phyloP scores from a whole-genome alignment of 352 stramenopile genomes.

The Phytophthora chlamydospora region DNA sequence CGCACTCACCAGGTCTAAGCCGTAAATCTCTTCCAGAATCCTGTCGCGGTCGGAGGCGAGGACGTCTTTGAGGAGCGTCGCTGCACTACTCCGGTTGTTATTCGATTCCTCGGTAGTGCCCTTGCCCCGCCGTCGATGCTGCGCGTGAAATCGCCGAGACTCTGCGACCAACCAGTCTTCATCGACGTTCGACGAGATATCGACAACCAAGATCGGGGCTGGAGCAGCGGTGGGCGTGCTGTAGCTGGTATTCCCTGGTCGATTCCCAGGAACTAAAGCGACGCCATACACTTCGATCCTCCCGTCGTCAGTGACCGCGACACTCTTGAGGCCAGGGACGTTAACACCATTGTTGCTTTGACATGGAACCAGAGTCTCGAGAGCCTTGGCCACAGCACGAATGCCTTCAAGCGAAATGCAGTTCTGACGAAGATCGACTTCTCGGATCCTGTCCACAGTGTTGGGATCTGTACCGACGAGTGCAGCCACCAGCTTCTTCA shows the following conservation, averaged over 20 bases:
- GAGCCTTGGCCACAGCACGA: slow-evolving; percentile 49
- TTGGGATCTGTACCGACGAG: background rate
- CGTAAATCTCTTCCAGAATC: slow-evolving; percentile 63
- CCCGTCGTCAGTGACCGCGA: slow-evolving; percentile 54
- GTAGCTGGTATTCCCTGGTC: slow-evolving; percentile 9
- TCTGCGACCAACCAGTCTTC: slow-evolving; percentile 40
- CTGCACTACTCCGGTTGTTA: slow-evolving; percentile 26
- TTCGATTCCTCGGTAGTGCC: slow-evolving; percentile 8
- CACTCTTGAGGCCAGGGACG: slow-evolving; percentile 28
- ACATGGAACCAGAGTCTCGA: slow-evolving; percentile 45
- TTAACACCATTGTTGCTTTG: slow-evolving; percentile 8
- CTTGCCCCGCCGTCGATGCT: slow-evolving; percentile 21
- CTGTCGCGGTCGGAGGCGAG: slow-evolving; percentile 29
- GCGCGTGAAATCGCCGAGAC: slow-evolving; percentile 28
- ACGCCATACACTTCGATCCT: slow-evolving; percentile 59
- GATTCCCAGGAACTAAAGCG: background rate
- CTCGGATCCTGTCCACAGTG: slow-evolving; percentile 19
- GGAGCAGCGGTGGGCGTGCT: slow-evolving; percentile 1
- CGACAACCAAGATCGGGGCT: slow-evolving; percentile 43
- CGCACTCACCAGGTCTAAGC: slow-evolving; percentile 59
- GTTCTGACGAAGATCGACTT: slow-evolving; percentile 76
- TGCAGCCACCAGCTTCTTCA: slow-evolving; percentile 17
- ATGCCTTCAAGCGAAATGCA: slow-evolving; percentile 73
- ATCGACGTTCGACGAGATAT: slow-evolving; percentile 59
- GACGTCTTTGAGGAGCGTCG: slow-evolving; percentile 18